A percentile compares a stretch with the other conserved stretches of the same genome.
Conservation (phyloP, 2,329 filamentous ascomycete genomes). For the Nigrospora sphaerica region DNA sequence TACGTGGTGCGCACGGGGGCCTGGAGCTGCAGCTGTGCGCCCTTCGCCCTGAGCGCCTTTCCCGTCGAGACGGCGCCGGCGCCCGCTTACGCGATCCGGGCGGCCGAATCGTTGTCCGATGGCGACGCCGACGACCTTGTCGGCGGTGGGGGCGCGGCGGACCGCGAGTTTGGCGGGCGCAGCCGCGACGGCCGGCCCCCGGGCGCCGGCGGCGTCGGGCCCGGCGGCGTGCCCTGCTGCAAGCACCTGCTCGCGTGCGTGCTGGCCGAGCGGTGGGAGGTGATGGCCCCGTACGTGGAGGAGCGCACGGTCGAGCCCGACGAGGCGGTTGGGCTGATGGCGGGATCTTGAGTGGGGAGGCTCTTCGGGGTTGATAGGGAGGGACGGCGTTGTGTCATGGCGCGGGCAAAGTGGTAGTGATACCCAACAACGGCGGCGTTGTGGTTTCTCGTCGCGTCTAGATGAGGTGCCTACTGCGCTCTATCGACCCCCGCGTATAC, state of each 20-base stretch:
- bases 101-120: constrained; percentile 2
- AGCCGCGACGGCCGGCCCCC: constrained; percentile 24
- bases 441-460: too few relatives aligned
- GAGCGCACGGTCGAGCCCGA: constrained; percentile 48
- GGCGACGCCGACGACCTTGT: not conserved
- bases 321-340: constrained; percentile 67
- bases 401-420: too few relatives aligned
- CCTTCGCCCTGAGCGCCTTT: constrained; percentile 71
- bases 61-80: constrained; percentile 21
- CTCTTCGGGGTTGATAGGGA: not conserved
- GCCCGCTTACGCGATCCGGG: constrained; percentile 2
- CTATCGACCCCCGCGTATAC: too few relatives aligned
- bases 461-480: too few relatives aligned
- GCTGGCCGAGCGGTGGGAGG: constrained; percentile 58
- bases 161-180: constrained; percentile 23
- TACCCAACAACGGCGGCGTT: too few relatives aligned
- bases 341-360: constrained; percentile 24
- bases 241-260: constrained; percentile 87
- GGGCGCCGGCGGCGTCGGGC: constrained; percentile 9
- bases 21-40: constrained; percentile 89
- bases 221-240: constrained; percentile 52
- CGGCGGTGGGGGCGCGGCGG: not conserved
- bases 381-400: not conserved
- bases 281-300: constrained; percentile 51
- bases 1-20: constrained; percentile 69